phyloP scores from a whole-genome alignment of 1,139 yeast genomes.

The Citeromyces siamensis region DNA sequence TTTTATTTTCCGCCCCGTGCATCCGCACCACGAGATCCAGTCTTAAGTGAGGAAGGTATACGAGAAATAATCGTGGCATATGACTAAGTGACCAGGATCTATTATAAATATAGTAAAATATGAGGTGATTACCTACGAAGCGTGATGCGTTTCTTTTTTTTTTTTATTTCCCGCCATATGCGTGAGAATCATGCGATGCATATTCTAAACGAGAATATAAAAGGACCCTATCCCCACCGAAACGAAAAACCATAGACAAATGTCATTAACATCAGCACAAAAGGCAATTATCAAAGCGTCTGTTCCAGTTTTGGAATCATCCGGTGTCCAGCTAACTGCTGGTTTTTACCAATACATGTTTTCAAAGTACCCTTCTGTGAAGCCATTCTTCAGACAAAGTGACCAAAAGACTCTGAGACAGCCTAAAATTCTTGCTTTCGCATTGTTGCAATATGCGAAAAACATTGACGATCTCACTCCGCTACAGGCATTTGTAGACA shows the following conservation, averaged over 20 bases:
- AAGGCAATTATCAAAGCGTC: slow-evolving; percentile 35
- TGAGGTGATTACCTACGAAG: not conserved
- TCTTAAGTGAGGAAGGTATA: too few relatives aligned
- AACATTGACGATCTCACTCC: slow-evolving; percentile 49
- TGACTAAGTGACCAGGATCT: too few relatives aligned
- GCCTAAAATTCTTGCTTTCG: slow-evolving; percentile 52
- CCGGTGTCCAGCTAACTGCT: slow-evolving; percentile 43
- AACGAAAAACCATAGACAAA: not conserved
- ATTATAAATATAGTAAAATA: slow-evolving; percentile 48
- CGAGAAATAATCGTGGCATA: too few relatives aligned
- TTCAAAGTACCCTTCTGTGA: slow-evolving; percentile 97
- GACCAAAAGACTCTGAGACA: slow-evolving; percentile 46
- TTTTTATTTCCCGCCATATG: not conserved
- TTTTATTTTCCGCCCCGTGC: not conserved
- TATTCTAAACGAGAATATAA: too few relatives aligned
- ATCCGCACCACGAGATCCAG: not conserved
- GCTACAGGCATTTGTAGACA: slow-evolving; percentile 39
- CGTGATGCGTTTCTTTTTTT: not conserved
- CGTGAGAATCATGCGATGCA: not conserved
- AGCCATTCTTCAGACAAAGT: slow-evolving; percentile 83
- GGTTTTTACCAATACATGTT: slow-evolving; percentile 47
- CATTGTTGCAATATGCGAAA: slow-evolving; percentile 50
- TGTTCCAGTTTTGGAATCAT: slow-evolving; percentile 42
- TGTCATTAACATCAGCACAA: slow-evolving; percentile 15
- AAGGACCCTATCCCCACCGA: too few relatives aligned